A percentile compares a stretch with the other conserved stretches of the same genome.
These are phyloP conservation scores for Melampsora larici-populina DNA, from an alignment of 1,284 basidiomycete genomes.

Conservation along the genomic window DNA sequence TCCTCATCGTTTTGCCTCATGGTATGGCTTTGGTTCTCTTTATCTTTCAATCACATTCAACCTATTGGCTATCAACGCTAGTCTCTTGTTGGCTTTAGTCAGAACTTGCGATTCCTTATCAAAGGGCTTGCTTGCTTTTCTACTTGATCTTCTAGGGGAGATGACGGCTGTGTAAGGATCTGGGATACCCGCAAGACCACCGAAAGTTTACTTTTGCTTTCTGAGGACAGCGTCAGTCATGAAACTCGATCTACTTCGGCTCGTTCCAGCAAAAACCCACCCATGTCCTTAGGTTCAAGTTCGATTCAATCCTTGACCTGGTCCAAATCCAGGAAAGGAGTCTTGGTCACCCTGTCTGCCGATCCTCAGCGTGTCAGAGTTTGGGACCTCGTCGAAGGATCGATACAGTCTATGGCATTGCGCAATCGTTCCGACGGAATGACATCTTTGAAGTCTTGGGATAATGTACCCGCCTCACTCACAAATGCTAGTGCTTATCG, in stretches of 20 bases:
- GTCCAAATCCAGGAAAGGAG: constrained; percentile 25
- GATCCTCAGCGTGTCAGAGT: constrained; percentile 12
- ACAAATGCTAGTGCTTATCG: background rate
- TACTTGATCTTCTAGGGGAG: constrained; percentile 22
- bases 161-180: constrained; percentile 25
- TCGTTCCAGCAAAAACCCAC: constrained; percentile 7
- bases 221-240: constrained; percentile 1
- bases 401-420: background rate
- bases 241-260: background rate
- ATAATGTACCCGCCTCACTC: background rate
- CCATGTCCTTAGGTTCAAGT: background rate
- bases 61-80: background rate
- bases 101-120: background rate
- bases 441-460: constrained; percentile 4
- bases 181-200: constrained; percentile 37
- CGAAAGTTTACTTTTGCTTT: constrained; percentile 23
- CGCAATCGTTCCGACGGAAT: constrained; percentile 26
- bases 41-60: background rate
- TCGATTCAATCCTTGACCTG: constrained; percentile 17
- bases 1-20: constrained; percentile 37
- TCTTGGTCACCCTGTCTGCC: constrained; percentile 18
- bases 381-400: constrained; percentile 30
- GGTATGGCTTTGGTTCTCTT: constrained; percentile 13
- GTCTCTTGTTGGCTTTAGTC: background rate
- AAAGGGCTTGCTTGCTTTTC: background rate